Evolutionary conservation across 306 rosid genomes (phyloP).

Genomic region (Pyrus communis): DNA sequence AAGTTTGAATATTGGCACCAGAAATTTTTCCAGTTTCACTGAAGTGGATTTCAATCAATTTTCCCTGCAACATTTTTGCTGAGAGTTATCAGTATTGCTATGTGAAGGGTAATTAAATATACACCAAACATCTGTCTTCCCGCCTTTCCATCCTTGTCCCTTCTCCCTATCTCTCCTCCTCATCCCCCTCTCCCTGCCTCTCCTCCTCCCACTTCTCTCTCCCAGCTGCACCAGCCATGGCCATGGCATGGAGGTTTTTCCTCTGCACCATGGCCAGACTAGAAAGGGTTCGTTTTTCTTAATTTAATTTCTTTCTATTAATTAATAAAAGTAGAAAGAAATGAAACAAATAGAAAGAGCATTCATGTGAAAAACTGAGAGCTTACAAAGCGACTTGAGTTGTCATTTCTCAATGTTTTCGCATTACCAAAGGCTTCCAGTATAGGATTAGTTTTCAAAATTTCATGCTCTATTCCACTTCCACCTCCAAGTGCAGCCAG

Average conservation of each 20-base stretch:
- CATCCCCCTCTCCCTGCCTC: neutral
- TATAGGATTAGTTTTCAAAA: constrained; percentile 94
- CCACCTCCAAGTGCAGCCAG: constrained; percentile 98
- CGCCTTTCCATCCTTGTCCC: neutral
- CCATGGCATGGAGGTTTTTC: neutral
- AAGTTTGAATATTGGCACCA: constrained; percentile 97
- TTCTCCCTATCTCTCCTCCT: neutral
- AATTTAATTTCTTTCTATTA: neutral
- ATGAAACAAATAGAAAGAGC: neutral
- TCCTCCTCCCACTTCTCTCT: neutral
- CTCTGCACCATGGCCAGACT: neutral
- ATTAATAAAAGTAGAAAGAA: neutral
- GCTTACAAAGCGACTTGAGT: constrained; percentile 99
- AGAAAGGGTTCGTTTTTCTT: neutral
- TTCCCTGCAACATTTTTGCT: constrained; percentile 58
- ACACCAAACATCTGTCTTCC: neutral
- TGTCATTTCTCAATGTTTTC: constrained; percentile 94
- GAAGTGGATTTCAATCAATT: constrained; percentile 94
- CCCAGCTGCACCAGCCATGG: neutral
- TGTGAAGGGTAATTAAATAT: neutral
- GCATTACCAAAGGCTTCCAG: constrained; percentile 99
- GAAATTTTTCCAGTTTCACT: constrained; percentile 96
- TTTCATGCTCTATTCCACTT: constrained; percentile 93
- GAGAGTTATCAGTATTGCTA: constrained; percentile 19
- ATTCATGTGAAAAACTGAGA: constrained; percentile 21